These are phyloP conservation scores for Ettlia oleoabundans DNA, from an alignment of 139 green algal species.

Conservation along the genomic window DNA sequence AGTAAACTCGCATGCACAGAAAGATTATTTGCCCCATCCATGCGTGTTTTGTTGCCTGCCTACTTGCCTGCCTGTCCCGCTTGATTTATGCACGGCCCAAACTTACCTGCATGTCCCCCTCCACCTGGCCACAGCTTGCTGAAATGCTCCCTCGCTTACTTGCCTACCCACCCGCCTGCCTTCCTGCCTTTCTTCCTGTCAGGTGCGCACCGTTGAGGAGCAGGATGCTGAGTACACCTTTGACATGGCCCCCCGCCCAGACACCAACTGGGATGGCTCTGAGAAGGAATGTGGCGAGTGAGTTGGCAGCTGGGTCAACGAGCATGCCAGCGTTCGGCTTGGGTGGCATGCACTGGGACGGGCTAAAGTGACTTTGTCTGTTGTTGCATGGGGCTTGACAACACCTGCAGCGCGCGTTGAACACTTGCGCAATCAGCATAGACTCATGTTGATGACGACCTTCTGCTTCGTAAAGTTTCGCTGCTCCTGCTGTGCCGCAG, in stretches of 20 bases:
- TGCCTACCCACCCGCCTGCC: background rate
- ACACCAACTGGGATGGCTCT: constrained; percentile 33
- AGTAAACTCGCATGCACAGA: no score
- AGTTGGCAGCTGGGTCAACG: background rate
- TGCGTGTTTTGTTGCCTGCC: background rate
- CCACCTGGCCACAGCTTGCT: no score
- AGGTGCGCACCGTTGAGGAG: constrained; percentile 26
- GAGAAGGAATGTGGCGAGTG: background rate
- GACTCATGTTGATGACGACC: no score
- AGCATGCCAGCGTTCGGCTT: no score
- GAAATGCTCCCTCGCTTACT: no score
- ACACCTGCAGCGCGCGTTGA: background rate
- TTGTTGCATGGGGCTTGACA: background rate
- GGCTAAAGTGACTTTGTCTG: background rate
- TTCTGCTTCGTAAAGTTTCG: no score
- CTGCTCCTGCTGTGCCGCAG: no score
- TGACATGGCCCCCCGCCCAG: constrained; percentile 26
- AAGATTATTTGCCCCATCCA: background rate
- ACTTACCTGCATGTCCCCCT: no score
- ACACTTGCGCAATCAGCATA: no score
- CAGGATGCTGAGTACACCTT: constrained; percentile 45
- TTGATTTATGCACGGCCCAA: no score
- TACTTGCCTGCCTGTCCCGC: background rate
- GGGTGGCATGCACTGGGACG: no score
- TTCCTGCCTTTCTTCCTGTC: background rate